Evolutionary conservation across 129 eudicot species (phyloP), one percentile per base, ranked within the genome.

Genomic region (Saussurea involucrata): DNA sequence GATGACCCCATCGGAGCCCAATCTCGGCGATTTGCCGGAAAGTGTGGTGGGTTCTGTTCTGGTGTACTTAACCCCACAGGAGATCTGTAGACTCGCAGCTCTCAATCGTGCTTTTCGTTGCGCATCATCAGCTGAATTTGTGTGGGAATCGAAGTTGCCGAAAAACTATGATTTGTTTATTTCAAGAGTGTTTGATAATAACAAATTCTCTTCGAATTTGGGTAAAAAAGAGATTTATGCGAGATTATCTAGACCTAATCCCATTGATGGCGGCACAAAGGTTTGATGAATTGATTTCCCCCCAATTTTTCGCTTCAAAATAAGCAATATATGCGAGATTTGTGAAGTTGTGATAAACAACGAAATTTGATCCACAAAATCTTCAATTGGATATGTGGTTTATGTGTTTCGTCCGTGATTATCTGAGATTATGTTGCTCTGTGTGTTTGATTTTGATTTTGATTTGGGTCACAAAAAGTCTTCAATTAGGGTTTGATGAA

Each of bases 141-240:
- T 94, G 1, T 94, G 98, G 98, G 94, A 91, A 58, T 84, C 89
- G 12, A 94, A 94, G 53, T 66, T 94, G 82, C 98, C 98, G 4
- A 6, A 53, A 6, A 94, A 91, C 82, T 94, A 87, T 78, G 82
- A 76, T 4, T 77, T 71, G 36, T 18, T 93, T 15, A 25, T 85
- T n/a, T 61, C 64, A 0, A 85, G 85, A 40, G 87, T 93, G 17
- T 90, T 85, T 71, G 89, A 69, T 75, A 44, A 81, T 44, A 37
- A 81, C 0, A 64, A 42, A 1, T 68, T 73, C 34, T 60, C 69
- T 25, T 24, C 55, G 3, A 44, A 70, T 20, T 27, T 80, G 74
- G 86, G 95, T 70, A 92, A 92, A 42, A 95, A 65, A 85, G 95
- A 89, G 22, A 69, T 95, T 53, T 95, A 87, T 74, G 86, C 96